These are phyloP conservation scores for Lepidium africanum DNA, from an alignment of 345 rosid species.

Conservation along the genomic window DNA sequence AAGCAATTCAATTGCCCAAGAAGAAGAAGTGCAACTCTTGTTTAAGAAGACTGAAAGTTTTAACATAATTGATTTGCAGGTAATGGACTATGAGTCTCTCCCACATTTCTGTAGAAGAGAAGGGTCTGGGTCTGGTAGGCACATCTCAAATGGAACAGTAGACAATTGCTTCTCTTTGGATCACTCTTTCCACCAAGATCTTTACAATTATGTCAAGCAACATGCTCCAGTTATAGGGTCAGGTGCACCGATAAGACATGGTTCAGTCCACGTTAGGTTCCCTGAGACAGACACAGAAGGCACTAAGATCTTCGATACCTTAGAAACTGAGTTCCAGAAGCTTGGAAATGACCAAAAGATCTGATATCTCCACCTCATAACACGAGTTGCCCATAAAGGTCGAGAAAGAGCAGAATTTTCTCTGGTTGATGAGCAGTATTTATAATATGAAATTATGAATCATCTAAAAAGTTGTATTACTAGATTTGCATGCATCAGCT, in stretches of 20 bases:
- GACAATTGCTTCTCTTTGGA: slow-evolving; percentile 81
- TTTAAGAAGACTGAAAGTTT: slow-evolving; percentile 1
- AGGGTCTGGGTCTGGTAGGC: slow-evolving; percentile 66
- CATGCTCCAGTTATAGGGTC: slow-evolving; percentile 35
- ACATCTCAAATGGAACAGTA: slow-evolving; percentile 29
- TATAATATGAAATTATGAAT: slow-evolving; percentile 13
- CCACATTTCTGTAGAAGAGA: slow-evolving; percentile 89
- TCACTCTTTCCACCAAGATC: slow-evolving; percentile 79
- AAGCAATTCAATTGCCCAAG: slow-evolving; percentile 2
- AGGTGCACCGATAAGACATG: slow-evolving; percentile 45
- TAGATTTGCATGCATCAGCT: slow-evolving; percentile 37
- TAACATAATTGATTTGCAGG: slow-evolving; percentile 35
- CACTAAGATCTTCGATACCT: slow-evolving; percentile 44
- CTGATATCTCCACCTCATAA: slow-evolving; percentile 34
- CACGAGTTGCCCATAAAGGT: slow-evolving; percentile 19
- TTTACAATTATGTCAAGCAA: slow-evolving; percentile 62
- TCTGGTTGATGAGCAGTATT: slow-evolving; percentile 18
- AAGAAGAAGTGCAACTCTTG: background rate
- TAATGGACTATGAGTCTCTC: slow-evolving; percentile 82
- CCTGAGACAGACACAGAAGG: slow-evolving; percentile 58
- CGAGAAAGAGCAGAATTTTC: background rate
- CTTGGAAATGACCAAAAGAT: slow-evolving; percentile 38
- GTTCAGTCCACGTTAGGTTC: slow-evolving; percentile 73
- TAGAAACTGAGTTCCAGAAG: slow-evolving; percentile 69
- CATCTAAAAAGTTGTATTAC: slow-evolving; percentile 11